A percentile compares a stretch with the other conserved stretches of the same genome.
phyloP scores from a whole-genome alignment of 257 asterid species.

The Nicotiana knightiana region DNA sequence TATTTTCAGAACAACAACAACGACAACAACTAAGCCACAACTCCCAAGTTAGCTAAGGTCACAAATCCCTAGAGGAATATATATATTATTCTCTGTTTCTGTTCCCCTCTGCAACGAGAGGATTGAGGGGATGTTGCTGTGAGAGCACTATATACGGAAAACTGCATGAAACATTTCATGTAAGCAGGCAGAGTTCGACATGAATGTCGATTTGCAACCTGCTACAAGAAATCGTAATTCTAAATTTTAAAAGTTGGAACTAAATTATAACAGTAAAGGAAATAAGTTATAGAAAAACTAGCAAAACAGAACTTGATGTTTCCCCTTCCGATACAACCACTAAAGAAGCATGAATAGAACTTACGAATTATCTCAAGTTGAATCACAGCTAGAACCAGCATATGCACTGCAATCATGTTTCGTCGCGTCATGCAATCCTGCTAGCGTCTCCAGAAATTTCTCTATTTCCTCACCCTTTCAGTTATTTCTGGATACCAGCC shows the following conservation, averaged over 20 bases:
- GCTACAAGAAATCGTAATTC: neutral
- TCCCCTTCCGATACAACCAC: neutral
- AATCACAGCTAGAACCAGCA: neutral
- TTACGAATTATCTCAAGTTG: neutral
- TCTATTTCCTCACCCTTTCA: neutral
- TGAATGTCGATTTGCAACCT: neutral
- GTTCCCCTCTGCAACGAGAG: neutral
- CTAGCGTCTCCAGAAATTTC: neutral
- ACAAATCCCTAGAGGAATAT: neutral
- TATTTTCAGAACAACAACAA: neutral
- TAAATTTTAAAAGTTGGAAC: neutral
- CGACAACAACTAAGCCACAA: neutral
- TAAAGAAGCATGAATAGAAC: neutral
- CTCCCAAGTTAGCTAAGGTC: neutral
- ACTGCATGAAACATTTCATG: conserved; percentile 1
- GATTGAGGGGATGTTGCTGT: neutral
- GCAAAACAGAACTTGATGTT: neutral
- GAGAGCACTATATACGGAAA: neutral
- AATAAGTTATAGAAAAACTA: neutral
- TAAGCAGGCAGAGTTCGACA: neutral
- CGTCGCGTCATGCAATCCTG: neutral
- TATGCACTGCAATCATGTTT: neutral
- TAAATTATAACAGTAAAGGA: neutral
- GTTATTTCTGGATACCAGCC: neutral
- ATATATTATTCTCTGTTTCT: neutral